Evolutionary conservation across 2,329 filamentous ascomycete species (phyloP).

Genomic region (Setomelanomma holmii): DNA sequence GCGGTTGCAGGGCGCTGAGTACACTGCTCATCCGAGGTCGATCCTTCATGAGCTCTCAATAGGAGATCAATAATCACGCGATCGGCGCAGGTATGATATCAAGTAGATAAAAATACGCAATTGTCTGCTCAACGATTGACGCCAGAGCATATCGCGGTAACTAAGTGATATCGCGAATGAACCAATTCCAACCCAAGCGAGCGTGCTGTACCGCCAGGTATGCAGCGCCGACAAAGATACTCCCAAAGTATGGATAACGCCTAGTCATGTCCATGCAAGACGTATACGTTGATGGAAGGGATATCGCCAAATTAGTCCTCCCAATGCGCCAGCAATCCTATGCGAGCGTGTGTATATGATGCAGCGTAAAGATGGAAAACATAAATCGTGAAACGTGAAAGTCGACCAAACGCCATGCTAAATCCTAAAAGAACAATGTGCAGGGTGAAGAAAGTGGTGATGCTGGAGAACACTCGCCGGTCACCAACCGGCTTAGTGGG

Average conservation of each 20-base stretch:
- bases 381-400: constrained; percentile 24
- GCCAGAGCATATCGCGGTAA: constrained; percentile 18
- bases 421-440: constrained; percentile 12
- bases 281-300: background rate
- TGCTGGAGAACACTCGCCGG: constrained; percentile 2
- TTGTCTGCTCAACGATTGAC: constrained; percentile 20
- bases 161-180: constrained; percentile 2
- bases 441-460: constrained; percentile 1
- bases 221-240: constrained; percentile 2
- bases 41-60: background rate
- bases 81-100: background rate
- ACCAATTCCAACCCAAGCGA: constrained; percentile 4
- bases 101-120: constrained; percentile 15
- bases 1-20: background rate
- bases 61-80: constrained; percentile 1
- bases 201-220: constrained; percentile 9
- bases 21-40: background rate
- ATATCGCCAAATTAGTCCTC: constrained; percentile 9
- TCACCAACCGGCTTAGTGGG: background rate
- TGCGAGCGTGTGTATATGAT: constrained; percentile 19
- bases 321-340: constrained; percentile 13
- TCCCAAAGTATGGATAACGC: constrained; percentile 15
- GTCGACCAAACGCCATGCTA: constrained; percentile 32
- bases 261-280: constrained; percentile 10
- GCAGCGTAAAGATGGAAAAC: constrained; percentile 24